Evolutionary conservation across 805 yeast genomes (phyloP).

Genomic region (Saturnispora besseyi): DNA sequence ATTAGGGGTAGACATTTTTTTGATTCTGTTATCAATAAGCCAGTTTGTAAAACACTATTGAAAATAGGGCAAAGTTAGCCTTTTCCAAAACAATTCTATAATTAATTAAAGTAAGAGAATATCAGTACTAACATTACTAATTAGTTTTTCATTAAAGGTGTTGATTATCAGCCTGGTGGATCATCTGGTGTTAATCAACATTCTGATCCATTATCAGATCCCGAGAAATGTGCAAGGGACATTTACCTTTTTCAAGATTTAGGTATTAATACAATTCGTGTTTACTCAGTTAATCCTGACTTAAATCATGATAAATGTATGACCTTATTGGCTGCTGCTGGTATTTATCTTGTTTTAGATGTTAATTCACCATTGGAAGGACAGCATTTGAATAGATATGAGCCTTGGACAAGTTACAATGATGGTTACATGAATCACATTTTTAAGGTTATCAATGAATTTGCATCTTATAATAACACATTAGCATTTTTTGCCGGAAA

Average conservation of each 20-base stretch:
- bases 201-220: constrained; percentile 59
- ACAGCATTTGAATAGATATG: constrained; percentile 54
- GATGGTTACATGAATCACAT: constrained; percentile 49
- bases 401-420: constrained; percentile 65
- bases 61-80: too few species aligned
- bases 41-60: constrained; percentile 35
- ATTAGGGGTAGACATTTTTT: constrained; percentile 64
- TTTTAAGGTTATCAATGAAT: constrained; percentile 68
- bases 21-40: constrained; percentile 64
- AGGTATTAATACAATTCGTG: constrained; percentile 69
- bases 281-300: constrained; percentile 70
- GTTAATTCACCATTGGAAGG: constrained; percentile 63
- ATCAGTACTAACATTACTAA: not conserved
- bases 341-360: constrained; percentile 65
- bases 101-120: constrained; percentile 11
- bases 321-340: constrained; percentile 56
- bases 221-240: constrained; percentile 54
- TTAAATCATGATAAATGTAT: constrained; percentile 62
- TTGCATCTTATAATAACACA: constrained; percentile 55
- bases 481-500: constrained; percentile 78
- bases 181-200: constrained; percentile 65
- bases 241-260: constrained; percentile 54
- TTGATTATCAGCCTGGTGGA: constrained; percentile 77
- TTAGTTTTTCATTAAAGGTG: constrained; percentile 83
- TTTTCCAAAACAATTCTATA: too few species aligned